A percentile compares a stretch with the other conserved stretches of the same genome.
These are phyloP conservation scores for Setomelanomma holmii DNA, from an alignment of 2,329 filamentous ascomycete genomes.

Conservation along the genomic window DNA sequence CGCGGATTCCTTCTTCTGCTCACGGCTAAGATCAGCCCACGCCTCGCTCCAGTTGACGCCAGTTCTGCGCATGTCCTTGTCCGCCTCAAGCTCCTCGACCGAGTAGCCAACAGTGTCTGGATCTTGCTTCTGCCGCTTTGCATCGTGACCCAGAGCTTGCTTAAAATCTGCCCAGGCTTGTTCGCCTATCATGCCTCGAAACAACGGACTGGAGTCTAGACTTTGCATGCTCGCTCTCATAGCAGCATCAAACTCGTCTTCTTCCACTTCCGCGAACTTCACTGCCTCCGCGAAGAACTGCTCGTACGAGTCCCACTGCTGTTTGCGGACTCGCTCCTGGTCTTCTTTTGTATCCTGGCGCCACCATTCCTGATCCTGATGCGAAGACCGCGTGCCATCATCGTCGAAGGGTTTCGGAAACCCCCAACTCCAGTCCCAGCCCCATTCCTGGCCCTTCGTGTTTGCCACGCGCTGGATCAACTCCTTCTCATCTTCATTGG, in stretches of 20 bases:
- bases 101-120: constrained; percentile 53
- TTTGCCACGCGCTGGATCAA: constrained; percentile 38
- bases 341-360: not conserved
- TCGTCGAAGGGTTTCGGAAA: constrained; percentile 38
- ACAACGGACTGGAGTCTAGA: not conserved
- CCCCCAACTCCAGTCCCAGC: constrained; percentile 45
- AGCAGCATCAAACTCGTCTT: not conserved
- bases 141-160: not conserved
- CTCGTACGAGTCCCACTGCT: not conserved
- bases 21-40: constrained; percentile 65
- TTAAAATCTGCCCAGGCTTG: constrained; percentile 1
- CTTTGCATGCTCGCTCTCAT: not conserved
- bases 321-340: not conserved
- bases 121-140: constrained; percentile 6
- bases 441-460: constrained; percentile 43
- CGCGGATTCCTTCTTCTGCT: constrained; percentile 30
- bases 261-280: not conserved
- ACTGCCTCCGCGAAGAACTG: not conserved
- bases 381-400: constrained; percentile 1
- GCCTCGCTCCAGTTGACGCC: constrained; percentile 62
- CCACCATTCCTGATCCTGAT: constrained; percentile 6
- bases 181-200: not conserved
- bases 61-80: constrained; percentile 46
- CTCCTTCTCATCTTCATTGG: constrained; percentile 16
- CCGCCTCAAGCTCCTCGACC: constrained; percentile 60